These are phyloP conservation scores for Thinopyrum elongatum DNA, from an alignment of 176 grass and related monocot species.

Conservation along the genomic window DNA sequence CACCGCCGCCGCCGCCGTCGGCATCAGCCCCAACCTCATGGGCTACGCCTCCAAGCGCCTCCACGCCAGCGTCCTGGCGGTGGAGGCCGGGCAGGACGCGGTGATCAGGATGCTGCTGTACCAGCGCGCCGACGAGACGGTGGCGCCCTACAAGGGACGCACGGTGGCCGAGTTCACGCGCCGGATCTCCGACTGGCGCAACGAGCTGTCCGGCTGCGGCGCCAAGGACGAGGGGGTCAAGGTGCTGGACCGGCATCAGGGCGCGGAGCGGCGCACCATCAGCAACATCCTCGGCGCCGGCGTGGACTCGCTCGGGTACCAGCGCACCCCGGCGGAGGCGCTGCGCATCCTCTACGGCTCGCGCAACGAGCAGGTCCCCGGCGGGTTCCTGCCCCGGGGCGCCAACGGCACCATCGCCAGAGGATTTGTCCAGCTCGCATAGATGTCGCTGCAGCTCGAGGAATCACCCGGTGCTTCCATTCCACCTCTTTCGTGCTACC, in stretches of 20 bases:
- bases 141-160: constrained; percentile 49
- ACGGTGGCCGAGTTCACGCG: constrained; percentile 74
- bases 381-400: constrained; percentile 64
- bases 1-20: constrained; percentile 48
- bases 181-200: constrained; percentile 51
- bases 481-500: neutral
- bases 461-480: neutral
- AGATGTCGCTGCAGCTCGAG: neutral
- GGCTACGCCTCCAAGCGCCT: constrained; percentile 51
- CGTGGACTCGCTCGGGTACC: constrained; percentile 55
- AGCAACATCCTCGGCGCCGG: constrained; percentile 72
- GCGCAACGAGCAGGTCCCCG: constrained; percentile 50
- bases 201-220: constrained; percentile 44
- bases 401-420: constrained; percentile 64
- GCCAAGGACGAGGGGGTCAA: constrained; percentile 71
- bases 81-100: constrained; percentile 81
- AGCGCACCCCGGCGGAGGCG: constrained; percentile 63
- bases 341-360: constrained; percentile 77
- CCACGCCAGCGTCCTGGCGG: constrained; percentile 57
- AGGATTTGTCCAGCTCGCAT: constrained; percentile 38
- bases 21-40: constrained; percentile 49
- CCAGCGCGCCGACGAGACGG: constrained; percentile 48
- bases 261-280: constrained; percentile 48
- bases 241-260: constrained; percentile 39
- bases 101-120: constrained; percentile 76